Base-by-base conservation (phyloP, 345 rosid species). In the Rhodamnia argentea region DNA sequence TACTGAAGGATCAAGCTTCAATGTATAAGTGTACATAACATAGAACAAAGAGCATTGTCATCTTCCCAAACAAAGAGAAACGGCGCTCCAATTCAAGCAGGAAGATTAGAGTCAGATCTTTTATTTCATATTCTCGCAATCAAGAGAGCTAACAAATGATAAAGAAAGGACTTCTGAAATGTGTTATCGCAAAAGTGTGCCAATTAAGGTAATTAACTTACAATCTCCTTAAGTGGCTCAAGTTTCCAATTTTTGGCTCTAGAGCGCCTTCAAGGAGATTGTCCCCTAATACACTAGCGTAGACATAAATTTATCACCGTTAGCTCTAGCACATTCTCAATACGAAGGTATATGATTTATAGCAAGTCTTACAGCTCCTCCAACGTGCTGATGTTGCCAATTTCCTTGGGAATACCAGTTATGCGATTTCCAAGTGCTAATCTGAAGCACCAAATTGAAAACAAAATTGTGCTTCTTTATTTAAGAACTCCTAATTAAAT, bases 201-300 rank as follows among this genome's bases (percentile, higher is more conserved):
- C 4, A n/a, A n/a, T 11, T 59, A n/a, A 59, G 6, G 70, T 13
- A 59, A 59, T 59, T 59, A 13, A 59, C 70, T 59, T 59, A 59
- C 70, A 94, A 86, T 89, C 89, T 89, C n/a, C 15, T 76, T 87
- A 97, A 83, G 88, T 37, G 88, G 75, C 87, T 89, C 83, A 96
- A 87, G 75, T 90, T 95, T 85, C 99, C 99, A 26, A 97, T 91
- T 83, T 56, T 92, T 51, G 88, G 84, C 84, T 94, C 96, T 76
- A 97, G 92, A 82, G 91, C 57, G 75, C 99, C 99, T 22, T 78
- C 88, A 26, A 97, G 90, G 62, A 86, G 82, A 90, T 95, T 97
- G 90, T 87, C 84, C 83, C 94, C 98, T 89, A 97, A 52, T 86
- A 91, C 86, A 88, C 99, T 97, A n/a, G 13, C 56, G 78, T 27